Evolutionary conservation across 2,329 filamentous ascomycete genomes (phyloP), one percentile per base, ranked within the genome.

Genomic region (Epichloe sylvatica): DNA sequence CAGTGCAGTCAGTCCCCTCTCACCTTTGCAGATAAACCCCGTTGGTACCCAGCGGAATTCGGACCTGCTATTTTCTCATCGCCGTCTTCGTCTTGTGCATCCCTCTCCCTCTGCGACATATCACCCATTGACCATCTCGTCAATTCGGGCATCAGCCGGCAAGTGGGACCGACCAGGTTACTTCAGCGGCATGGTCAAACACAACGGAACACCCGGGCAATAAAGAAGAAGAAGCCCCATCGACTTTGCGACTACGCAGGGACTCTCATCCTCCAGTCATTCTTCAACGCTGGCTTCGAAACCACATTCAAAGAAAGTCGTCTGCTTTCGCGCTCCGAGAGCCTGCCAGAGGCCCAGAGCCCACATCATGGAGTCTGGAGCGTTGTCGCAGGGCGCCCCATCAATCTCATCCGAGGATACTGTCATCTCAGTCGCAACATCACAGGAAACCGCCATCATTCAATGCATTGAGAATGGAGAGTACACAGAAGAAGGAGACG

Each of bases 381-480:
- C n/a, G 9, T n/a, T 13, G n/a, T 19, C 38, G 21, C 36, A 21
- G 5, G 33, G 21, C 19, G 23, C 42, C n/a, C 17, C 45, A 17
- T 50, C 47, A 8, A 21, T 45, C 33, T 42, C 39, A 12, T 52
- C 52, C 3, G 5, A 40, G 37, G 48, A 47, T n/a, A 47, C 51
- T 15, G 56, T 54, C 1, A 60, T 67, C 23, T 60, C 62, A 25
- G 64, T 65, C 3, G 63, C 63, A 41, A 61, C 54, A 35, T 52
- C 58, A 2, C 54, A 58, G 5, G 62, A 67, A 19, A 61, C 57
- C 3, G 55, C 55, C 15, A 45, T 64, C 0, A 63, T 66, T 34
- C 58, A 62, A 36, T 58, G 57, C 47, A 59, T 67, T 38, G 65
- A 67, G 36, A 55, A 59, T n/a, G 63, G 64, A 50, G 60, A 66